A percentile compares a stretch with the other conserved stretches of the same genome.
Conservation (phyloP, 768 basidiomycete genomes). For the Clathrus columnatus region DNA sequence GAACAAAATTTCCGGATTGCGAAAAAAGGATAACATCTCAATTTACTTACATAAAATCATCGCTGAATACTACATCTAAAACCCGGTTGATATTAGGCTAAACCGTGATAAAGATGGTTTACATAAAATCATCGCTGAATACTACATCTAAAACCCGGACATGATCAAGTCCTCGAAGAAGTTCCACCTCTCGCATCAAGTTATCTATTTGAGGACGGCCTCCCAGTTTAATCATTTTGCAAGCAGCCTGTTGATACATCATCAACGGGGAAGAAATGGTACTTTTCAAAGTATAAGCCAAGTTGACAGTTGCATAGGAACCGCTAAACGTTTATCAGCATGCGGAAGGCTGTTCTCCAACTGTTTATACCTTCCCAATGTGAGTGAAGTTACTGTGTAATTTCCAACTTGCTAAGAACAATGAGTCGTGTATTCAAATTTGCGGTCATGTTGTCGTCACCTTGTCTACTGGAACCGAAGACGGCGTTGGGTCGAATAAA, state of each 20-base stretch:
- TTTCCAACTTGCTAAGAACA: conserved; percentile 41
- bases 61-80: conserved; percentile 56
- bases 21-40: neutral
- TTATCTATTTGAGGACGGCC: conserved; percentile 32
- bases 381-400: conserved; percentile 70
- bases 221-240: conserved; percentile 60
- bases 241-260: conserved; percentile 72
- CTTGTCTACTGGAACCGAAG: conserved; percentile 44
- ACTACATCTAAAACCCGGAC: no score
- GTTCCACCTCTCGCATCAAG: conserved; percentile 71
- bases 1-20: neutral
- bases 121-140: neutral
- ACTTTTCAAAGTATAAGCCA: conserved; percentile 31
- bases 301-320: conserved; percentile 74
- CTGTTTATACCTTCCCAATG: conserved; percentile 54
- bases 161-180: conserved; percentile 63
- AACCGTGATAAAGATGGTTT: neutral
- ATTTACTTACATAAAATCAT: conserved; percentile 43
- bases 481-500: conserved; percentile 56
- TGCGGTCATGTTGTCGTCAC: conserved; percentile 24
- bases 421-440: neutral
- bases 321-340: conserved; percentile 29
- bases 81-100: conserved; percentile 80
- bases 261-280: conserved; percentile 21
- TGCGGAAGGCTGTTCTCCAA: neutral